Evolutionary conservation across 768 basidiomycete genomes (phyloP), one percentile per base, ranked within the genome.

Genomic region (Daedaleopsis nitida): DNA sequence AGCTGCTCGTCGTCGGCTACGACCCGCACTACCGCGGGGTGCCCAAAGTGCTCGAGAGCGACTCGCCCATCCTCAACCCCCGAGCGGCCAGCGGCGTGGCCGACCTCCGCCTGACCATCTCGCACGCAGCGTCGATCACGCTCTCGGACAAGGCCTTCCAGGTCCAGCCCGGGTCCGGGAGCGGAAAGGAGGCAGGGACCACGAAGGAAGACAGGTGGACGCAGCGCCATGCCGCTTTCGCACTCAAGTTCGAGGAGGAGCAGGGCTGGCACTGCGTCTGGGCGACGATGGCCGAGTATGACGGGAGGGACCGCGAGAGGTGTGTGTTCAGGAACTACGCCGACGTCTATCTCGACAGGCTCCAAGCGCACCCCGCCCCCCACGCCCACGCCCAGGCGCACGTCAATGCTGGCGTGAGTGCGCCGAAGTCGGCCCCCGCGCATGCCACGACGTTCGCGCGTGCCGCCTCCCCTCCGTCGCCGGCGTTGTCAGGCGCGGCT

Each of bases 231-330:
- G 72, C 76, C 24, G 80, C 69, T 10, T 73, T 87, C 21, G 86
- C 83, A 21, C 74, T 87, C 73, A 85, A 84, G 64, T 85, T 85
- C 60, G 69, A 74, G 44, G 80, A 77, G 70, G 73, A 77, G 43
- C 69, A 69, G n/a, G 67, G 73, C 11, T 88, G 86, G 86, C 83
- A 86, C 59, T 86, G 84, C 70, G 79, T 88, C 38, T 88, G 83
- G 84, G 86, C 85, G n/a, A 79, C 78, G 27, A 76, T 86, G 60
- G 75, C 79, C 23, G 86, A 87, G 62, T 76, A 80, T 60, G 80
- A 85, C 67, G 69, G 73, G 34, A 52, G 64, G 14, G 68, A 66
- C 6, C 78, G 77, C 35, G 65, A 59, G 64, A 64, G 21, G 57
- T 74, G 66, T 66, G 69, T 67, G 60, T 86, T 85, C 68, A 78